Evolutionary conservation across 1,284 basidiomycete genomes (phyloP), one percentile per base, ranked within the genome.

Genomic region (Fomes fomentarius): DNA sequence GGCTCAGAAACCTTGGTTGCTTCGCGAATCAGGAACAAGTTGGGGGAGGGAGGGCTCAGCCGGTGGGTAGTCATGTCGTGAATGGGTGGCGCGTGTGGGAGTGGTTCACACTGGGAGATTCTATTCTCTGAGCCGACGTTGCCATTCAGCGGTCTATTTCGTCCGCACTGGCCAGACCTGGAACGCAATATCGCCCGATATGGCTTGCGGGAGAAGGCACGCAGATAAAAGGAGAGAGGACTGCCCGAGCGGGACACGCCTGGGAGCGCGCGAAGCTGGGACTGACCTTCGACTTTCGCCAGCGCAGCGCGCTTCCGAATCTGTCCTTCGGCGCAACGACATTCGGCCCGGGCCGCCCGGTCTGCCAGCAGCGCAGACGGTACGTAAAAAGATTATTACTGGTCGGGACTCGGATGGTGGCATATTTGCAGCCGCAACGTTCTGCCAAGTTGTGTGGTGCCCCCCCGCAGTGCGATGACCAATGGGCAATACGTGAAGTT

Each of bases 381-480:
- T n/a, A n/a, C n/a, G n/a, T n/a, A n/a, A n/a, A n/a, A n/a, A n/a
- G n/a, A n/a, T n/a, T n/a, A n/a, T n/a, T n/a, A n/a, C n/a, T n/a
- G n/a, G n/a, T n/a, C n/a, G n/a, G 19, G 22, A 24, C 38, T n/a
- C 38, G 21, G 2, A 22, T 11, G 8, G 38, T 8, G 14, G 8
- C 8, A 8, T 47, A 44, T 50, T 45, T 47, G 50, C 50, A 47
- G 57, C 47, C 54, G 56, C 45, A 56, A 53, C 51, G 26, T 56
- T 53, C 54, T 59, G 57, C 54, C 54, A 56, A 50, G 49, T 56
- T 56, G 54, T 50, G 51, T 59, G 45, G 54, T 59, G 51, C 48
- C 54, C 57, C n/a, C n/a, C n/a, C n/a, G n/a, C n/a, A n/a, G 53
- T 50, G 19, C 22, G 40, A 39, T 40, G 49, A n/a, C n/a, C n/a